Percentiles rank a stretch among this genome's conserved stretches.
These are phyloP conservation scores for Platismatia glauca DNA, from an alignment of 495 filamentous ascomycete genomes.

Conservation along the genomic window DNA sequence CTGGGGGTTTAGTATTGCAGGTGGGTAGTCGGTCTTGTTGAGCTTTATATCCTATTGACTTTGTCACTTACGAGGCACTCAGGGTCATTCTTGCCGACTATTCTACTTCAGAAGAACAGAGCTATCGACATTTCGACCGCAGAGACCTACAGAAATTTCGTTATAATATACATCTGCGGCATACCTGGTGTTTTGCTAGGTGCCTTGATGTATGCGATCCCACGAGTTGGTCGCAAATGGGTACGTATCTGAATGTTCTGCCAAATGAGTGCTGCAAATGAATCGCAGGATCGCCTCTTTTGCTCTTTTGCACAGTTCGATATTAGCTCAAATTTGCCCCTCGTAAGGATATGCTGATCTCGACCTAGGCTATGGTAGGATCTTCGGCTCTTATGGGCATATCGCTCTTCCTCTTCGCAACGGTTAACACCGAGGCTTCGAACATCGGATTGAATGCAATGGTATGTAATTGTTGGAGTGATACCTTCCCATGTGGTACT, in stretches of 20 bases:
- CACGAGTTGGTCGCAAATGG: constrained; percentile 35
- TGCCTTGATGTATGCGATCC: constrained; percentile 32
- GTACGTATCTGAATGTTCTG: neutral
- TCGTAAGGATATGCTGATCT: neutral
- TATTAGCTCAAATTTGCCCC: neutral
- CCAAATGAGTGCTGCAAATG: too few relatives aligned
- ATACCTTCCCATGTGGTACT: neutral
- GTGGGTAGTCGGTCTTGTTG: constrained; percentile 17
- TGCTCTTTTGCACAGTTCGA: too few relatives aligned
- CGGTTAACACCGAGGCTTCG: constrained; percentile 34
- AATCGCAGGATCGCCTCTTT: too few relatives aligned
- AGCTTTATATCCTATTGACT: neutral
- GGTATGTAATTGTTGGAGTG: neutral
- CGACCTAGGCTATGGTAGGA: constrained; percentile 32
- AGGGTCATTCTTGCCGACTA: constrained; percentile 36
- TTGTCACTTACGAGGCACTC: neutral
- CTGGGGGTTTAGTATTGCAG: constrained; percentile 38
- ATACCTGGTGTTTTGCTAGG: constrained; percentile 37
- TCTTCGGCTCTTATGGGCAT: constrained; percentile 38
- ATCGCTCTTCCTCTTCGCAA: constrained; percentile 37
- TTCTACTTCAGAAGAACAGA: constrained; percentile 34
- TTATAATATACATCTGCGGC: constrained; percentile 39
- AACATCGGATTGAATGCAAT: constrained; percentile 39
- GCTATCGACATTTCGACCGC: constrained; percentile 27
- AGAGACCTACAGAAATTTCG: constrained; percentile 35